phyloP scores from a whole-genome alignment of 441 rosid genomes.

The Manihot esculenta region DNA sequence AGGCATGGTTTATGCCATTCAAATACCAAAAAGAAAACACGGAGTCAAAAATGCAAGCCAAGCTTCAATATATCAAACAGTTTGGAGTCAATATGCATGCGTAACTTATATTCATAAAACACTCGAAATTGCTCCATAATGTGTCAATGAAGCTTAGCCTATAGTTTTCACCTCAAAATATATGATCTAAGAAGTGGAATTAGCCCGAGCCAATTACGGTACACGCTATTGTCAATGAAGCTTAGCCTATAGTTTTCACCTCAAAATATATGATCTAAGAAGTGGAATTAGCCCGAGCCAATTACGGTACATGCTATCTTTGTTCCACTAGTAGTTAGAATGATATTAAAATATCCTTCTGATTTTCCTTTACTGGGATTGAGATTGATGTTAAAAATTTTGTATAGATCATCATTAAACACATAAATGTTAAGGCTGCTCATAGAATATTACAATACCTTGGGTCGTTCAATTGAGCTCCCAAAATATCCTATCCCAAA shows the following conservation, averaged over 20 bases:
- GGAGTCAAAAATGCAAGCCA: too few species aligned
- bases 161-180: not conserved
- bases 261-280: not conserved
- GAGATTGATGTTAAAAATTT: not conserved
- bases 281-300: not conserved
- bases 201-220: not conserved
- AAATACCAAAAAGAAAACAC: not conserved
- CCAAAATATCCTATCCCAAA: constrained; percentile 93
- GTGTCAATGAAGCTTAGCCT: not conserved
- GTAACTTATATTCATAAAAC: not conserved
- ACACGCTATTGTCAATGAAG: not conserved
- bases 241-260: not conserved
- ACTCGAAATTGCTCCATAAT: not conserved
- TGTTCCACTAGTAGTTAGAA: not conserved
- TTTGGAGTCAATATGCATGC: not conserved
- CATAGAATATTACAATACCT: constrained; percentile 49
- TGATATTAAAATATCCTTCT: not conserved
- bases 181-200: not conserved
- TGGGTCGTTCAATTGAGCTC: constrained; percentile 72
- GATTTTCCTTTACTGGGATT: not conserved
- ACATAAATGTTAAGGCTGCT: constrained; percentile 1
- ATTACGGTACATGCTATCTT: too few species aligned
- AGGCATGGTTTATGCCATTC: not conserved
- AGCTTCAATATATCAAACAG: too few species aligned
- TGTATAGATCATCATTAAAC: not conserved